phyloP scores from a whole-genome alignment of 805 yeast species.

The Sugiyamaella americana region DNA sequence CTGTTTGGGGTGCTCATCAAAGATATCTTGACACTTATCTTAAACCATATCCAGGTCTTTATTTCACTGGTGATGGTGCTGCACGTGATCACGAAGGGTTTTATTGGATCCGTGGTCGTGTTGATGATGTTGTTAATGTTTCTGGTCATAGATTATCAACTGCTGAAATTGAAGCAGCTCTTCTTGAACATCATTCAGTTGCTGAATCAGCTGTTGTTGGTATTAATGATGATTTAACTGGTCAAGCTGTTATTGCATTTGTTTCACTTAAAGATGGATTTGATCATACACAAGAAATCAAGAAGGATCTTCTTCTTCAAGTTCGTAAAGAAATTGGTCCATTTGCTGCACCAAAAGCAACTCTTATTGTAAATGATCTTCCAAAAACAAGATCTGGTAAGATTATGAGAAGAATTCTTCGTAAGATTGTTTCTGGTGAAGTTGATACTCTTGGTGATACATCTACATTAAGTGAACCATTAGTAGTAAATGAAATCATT shows the following conservation, averaged over 20 bases:
- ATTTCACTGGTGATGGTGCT: slow-evolving; percentile 98
- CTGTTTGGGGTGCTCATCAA: slow-evolving; percentile 82
- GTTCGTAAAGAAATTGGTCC: slow-evolving; percentile 89
- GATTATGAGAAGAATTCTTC: slow-evolving; percentile 95
- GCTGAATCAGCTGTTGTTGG: slow-evolving; percentile 98
- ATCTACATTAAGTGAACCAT: slow-evolving; percentile 83
- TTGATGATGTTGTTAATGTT: slow-evolving; percentile 96
- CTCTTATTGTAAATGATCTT: slow-evolving; percentile 78
- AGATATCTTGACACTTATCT: slow-evolving; percentile 88
- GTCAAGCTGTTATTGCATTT: slow-evolving; percentile 95
- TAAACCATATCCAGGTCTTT: slow-evolving; percentile 86
- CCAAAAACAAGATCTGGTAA: slow-evolving; percentile 99
- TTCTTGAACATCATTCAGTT: slow-evolving; percentile 70
- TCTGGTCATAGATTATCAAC: slow-evolving; percentile 98
- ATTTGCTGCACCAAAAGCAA: slow-evolving; percentile 91
- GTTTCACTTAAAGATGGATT: slow-evolving; percentile 67
- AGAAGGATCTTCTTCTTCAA: slow-evolving; percentile 72
- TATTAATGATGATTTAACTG: slow-evolving; percentile 88
- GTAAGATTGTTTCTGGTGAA: slow-evolving; percentile 89
- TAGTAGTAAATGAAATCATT: slow-evolving; percentile 71
- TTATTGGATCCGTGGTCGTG: slow-evolving; percentile 97
- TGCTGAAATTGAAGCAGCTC: slow-evolving; percentile 93
- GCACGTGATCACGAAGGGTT: slow-evolving; percentile 95
- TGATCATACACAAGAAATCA: slow-evolving; percentile 35
- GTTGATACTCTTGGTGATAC: slow-evolving; percentile 89